Conservation (phyloP, 2,329 filamentous ascomycete genomes). For the Cytospora paraplurivora region DNA sequence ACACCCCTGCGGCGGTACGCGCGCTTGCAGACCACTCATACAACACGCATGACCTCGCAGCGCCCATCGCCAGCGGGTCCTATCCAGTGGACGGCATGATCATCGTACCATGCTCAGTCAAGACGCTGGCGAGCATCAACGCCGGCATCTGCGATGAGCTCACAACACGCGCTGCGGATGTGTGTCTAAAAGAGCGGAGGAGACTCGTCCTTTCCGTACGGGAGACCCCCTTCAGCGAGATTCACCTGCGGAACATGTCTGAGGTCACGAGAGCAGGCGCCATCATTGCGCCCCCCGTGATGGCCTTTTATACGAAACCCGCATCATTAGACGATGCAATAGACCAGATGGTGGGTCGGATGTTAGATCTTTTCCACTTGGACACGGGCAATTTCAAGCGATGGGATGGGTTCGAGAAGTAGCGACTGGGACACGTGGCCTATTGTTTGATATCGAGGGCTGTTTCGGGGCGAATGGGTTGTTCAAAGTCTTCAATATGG, state of each 20-base stretch:
- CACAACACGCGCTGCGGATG: conserved; percentile 48
- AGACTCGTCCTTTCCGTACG: conserved; percentile 44
- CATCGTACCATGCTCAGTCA: conserved; percentile 51
- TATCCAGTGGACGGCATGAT: conserved; percentile 51
- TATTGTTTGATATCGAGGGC: no score
- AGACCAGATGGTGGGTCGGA: conserved; percentile 48
- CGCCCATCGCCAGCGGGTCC: conserved; percentile 47
- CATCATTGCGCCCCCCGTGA: conserved; percentile 48
- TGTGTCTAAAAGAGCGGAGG: conserved; percentile 48
- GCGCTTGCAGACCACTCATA: conserved; percentile 44
- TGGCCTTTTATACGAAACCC: conserved; percentile 47
- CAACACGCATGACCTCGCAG: conserved; percentile 46
- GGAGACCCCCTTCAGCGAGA: conserved; percentile 50
- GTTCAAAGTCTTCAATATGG: no score
- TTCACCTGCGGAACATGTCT: conserved; percentile 51
- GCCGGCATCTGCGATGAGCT: conserved; percentile 48
- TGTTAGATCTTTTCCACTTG: conserved; percentile 49
- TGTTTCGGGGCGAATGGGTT: no score
- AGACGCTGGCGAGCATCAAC: conserved; percentile 47
- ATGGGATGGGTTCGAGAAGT: conserved; percentile 38
- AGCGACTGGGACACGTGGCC: background rate
- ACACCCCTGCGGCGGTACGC: conserved; percentile 40
- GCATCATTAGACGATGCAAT: conserved; percentile 44
- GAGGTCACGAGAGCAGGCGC: conserved; percentile 41
- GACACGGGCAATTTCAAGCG: conserved; percentile 44